These are phyloP conservation scores for Naematelia encephala DNA, from an alignment of 768 basidiomycete genomes.

Conservation along the genomic window DNA sequence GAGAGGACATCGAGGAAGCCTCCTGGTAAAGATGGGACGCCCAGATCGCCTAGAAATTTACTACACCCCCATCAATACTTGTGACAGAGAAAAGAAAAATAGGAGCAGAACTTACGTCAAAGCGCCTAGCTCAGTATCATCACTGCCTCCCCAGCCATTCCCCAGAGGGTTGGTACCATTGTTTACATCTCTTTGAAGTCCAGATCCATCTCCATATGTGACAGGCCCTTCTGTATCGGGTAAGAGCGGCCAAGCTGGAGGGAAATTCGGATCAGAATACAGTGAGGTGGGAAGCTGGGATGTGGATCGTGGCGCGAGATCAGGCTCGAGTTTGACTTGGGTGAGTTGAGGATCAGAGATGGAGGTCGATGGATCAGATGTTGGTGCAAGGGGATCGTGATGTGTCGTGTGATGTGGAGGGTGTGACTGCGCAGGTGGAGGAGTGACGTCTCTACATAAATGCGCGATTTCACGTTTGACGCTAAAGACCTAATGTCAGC, in stretches of 20 bases:
- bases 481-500: conserved; percentile 54
- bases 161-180: conserved; percentile 2
- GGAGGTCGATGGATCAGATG: background rate
- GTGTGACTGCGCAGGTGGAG: conserved; percentile 22
- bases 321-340: background rate
- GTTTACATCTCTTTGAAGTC: background rate
- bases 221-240: conserved; percentile 22
- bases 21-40: conserved; percentile 36
- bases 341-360: background rate
- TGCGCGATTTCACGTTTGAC: conserved; percentile 96
- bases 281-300: conserved; percentile 15
- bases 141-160: conserved; percentile 24
- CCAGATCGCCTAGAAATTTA: conserved; percentile 38
- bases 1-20: conserved; percentile 39
- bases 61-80: conserved; percentile 18
- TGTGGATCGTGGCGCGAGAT: background rate
- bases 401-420: conserved; percentile 3
- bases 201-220: conserved; percentile 13
- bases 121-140: conserved; percentile 38
- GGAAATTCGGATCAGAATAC: conserved; percentile 38
- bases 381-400: background rate
- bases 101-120: conserved; percentile 29
- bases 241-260: conserved; percentile 44
- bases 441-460: conserved; percentile 78
- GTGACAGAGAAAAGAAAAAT: background rate